Evolutionary conservation across 805 yeast genomes (phyloP).

Genomic region (Metschnikowia gelsemii): DNA sequence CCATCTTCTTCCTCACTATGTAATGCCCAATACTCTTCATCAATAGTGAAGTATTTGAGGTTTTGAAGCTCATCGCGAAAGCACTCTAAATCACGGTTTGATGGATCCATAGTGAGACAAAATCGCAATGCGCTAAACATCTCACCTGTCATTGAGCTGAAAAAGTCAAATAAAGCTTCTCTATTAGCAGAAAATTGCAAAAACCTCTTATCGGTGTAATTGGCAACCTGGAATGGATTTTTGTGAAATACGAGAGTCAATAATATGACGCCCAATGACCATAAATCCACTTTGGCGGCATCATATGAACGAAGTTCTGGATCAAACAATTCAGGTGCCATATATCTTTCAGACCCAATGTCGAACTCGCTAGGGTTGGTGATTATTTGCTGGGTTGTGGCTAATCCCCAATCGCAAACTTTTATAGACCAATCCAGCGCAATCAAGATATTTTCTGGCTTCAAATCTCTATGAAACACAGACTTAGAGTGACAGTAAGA

Average conservation of each 20-base stretch:
- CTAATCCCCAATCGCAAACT: slow-evolving; percentile 60
- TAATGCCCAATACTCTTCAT: slow-evolving; percentile 52
- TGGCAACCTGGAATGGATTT: slow-evolving; percentile 82
- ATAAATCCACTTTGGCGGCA: slow-evolving; percentile 79
- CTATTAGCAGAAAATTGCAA: slow-evolving; percentile 82
- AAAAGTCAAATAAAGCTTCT: slow-evolving; percentile 88
- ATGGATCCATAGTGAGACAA: slow-evolving; percentile 81
- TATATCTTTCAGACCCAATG: slow-evolving; percentile 85
- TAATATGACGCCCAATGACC: slow-evolving; percentile 86
- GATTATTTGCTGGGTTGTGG: slow-evolving; percentile 52
- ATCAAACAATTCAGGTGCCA: slow-evolving; percentile 93
- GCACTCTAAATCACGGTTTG: slow-evolving; percentile 64
- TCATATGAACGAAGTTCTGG: slow-evolving; percentile 57
- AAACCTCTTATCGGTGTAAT: slow-evolving; percentile 76
- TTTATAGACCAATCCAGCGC: slow-evolving; percentile 53
- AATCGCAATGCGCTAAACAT: slow-evolving; percentile 80
- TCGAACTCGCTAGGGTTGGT: slow-evolving; percentile 62
- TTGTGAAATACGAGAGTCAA: slow-evolving; percentile 84
- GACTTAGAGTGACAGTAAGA: slow-evolving; percentile 49
- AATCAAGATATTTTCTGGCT: slow-evolving; percentile 57
- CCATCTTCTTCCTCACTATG: slow-evolving; percentile 53
- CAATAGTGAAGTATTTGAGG: slow-evolving; percentile 73
- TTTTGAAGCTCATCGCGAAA: slow-evolving; percentile 61
- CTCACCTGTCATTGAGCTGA: slow-evolving; percentile 84
- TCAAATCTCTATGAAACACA: slow-evolving; percentile 56